These are phyloP conservation scores for Protostelium mycophagum DNA, from an alignment of 78 protist species.

Conservation along the genomic window DNA sequence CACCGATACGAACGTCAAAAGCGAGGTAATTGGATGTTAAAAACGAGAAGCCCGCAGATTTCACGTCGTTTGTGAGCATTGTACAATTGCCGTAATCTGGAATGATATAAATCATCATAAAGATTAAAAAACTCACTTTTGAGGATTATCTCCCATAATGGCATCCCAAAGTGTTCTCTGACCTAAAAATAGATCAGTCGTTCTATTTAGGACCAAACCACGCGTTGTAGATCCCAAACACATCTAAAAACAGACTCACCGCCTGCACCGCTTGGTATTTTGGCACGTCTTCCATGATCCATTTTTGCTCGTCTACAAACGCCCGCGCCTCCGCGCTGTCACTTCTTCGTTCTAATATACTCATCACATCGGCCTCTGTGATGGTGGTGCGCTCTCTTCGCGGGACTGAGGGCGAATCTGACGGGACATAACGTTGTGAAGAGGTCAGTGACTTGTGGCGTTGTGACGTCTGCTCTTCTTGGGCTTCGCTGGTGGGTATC, in stretches of 20 bases:
- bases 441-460: too few species aligned
- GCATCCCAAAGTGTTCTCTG: background rate
- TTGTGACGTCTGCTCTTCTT: too few species aligned
- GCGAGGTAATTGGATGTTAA: background rate
- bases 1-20: background rate
- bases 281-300: background rate
- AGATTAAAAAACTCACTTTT: background rate
- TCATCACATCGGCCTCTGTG: background rate
- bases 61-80: background rate
- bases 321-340: background rate
- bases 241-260: too few species aligned
- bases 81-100: background rate
- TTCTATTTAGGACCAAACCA: too few species aligned
- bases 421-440: too few species aligned
- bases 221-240: too few species aligned
- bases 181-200: too few species aligned
- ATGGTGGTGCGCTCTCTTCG: background rate
- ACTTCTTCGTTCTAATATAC: background rate
- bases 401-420: too few species aligned
- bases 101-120: background rate
- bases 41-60: background rate
- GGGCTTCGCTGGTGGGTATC: too few species aligned
- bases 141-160: background rate
- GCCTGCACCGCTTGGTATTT: background rate
- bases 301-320: background rate